Evolutionary conservation across 106 monocot genomes (phyloP), one percentile per base, ranked within the genome.

Genomic region (Dactylorhiza incarnata): DNA sequence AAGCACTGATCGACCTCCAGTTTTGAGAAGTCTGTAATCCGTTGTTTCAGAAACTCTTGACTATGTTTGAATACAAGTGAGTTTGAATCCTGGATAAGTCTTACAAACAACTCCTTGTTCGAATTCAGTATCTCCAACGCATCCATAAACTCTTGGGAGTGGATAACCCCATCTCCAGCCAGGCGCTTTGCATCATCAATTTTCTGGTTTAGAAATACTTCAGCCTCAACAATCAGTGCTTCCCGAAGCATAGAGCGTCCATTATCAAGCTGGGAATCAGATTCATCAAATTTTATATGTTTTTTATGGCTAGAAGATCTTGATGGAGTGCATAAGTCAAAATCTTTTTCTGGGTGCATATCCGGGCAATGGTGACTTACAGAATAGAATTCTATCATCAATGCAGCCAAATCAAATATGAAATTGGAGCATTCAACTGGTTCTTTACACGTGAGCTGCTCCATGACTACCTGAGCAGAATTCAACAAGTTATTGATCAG

Each of bases 121-220:
- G 87, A 87, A 74, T 77, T 83, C 62, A 90, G 58, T 70, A 76
- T 83, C 68, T 90, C 83, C 66, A 90, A 55, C 48, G 90, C 85
- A 76, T 90, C 74, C 62, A 83, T 83, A 71, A 87, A 85, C 71
- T 87, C 81, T 79, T 75, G 81, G 24, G 84, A 80, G 68, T 83
- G 84, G 51, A 77, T 48, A 75, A 50, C 62, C 62, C 37, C 65
- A 50, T 62, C 75, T 43, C 51, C 16, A 47, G 8, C 29, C 0
- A 79, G 49, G 14, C 58, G 73, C 14, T 80, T 76, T 48, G 49
- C 17, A 45, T 72, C 76, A 73, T 44, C 50, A 48, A 84, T 66
- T 68, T 83, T 77, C 29, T 55, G 66, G 49, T 73, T 49, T 73
- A 76, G 11, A 15, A 86, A 22, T 45, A 44, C 50, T 45, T 86